Base-by-base conservation (phyloP, 495 filamentous ascomycete genomes). In the Penicillium salamii region DNA sequence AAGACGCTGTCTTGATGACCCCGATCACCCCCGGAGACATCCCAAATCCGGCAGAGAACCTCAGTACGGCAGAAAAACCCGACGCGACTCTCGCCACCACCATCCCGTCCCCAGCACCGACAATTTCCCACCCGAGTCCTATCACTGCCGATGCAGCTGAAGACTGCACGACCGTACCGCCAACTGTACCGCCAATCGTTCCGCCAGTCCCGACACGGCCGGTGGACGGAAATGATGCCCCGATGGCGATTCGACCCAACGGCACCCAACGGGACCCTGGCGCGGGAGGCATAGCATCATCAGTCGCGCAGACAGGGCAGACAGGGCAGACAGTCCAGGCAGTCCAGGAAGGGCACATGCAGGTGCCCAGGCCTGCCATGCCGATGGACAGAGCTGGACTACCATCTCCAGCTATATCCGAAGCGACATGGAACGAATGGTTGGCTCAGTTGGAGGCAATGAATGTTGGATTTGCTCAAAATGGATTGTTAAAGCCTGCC, bases 21-120 rank as follows among this genome's bases (percentile, higher is more conserved):
- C 61, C 65, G 3, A 55, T 63, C 33, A 65, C 67, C 18, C 17
- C 38, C 54, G 4, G 55, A 32, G 20, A 28, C 34, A 23, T 43
- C 17, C 18, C 49, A 24, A 31, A 35, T 13, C 29, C 15, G 35
- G 15, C 43, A 7, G 26, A n/a, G n/a, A n/a, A n/a, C n/a, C n/a
- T n/a, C n/a, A n/a, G n/a, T n/a, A n/a, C 13, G 9, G 32, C 49
- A 33, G 29, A 33, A 26, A 47, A 47, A 28, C 40, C 42, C 45
- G 32, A 47, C 26, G 39, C 53, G 5, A 43, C 20, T 26, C 23
- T 8, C 39, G 19, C 34, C 7, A 15, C 54, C 0, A 53, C 47
- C 13, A 45, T 59, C 21, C 58, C 50, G 4, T 59, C 58, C 7
- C 59, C 20, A 40, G 19, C 34, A 8, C 13, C 52, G 0, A 53